phyloP scores from a whole-genome alignment of 2,329 filamentous ascomycete species.

The Cytospora schulzeri region DNA sequence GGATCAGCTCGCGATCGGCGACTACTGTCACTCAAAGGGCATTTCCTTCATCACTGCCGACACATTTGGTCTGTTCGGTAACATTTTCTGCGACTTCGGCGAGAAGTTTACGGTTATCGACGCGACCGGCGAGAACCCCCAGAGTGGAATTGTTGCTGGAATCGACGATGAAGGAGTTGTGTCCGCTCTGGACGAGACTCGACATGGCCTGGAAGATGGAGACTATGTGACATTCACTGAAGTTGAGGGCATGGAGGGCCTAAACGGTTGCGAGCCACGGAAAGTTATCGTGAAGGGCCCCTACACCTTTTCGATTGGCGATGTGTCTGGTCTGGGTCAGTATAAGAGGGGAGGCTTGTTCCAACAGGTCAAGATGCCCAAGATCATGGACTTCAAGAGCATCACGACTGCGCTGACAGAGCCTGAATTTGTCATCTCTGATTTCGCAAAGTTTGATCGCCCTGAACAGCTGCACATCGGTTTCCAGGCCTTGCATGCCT shows the following conservation, averaged over 20 bases:
- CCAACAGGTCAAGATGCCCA: conserved; percentile 98
- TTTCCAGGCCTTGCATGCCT: conserved; percentile 89
- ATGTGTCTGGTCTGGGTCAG: conserved; percentile 82
- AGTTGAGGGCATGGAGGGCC: conserved; percentile 83
- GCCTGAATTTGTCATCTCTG: conserved; percentile 87
- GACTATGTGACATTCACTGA: conserved; percentile 96
- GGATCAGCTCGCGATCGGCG: conserved; percentile 80
- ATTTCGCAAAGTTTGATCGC: conserved; percentile 97
- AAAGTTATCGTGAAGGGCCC: conserved; percentile 94
- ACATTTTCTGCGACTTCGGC: conserved; percentile 96
- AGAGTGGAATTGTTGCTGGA: conserved; percentile 84
- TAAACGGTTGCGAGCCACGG: conserved; percentile 82
- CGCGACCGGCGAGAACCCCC: conserved; percentile 83
- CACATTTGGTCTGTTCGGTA: conserved; percentile 91
- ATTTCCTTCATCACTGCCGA: conserved; percentile 89
- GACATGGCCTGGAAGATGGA: conserved; percentile 93
- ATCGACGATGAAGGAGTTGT: conserved; percentile 91
- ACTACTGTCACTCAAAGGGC: conserved; percentile 91
- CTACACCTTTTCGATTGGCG: conserved; percentile 96
- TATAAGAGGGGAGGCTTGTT: conserved; percentile 90
- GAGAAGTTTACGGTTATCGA: conserved; percentile 91
- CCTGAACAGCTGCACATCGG: conserved; percentile 90
- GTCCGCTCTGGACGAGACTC: conserved; percentile 89
- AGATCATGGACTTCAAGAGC: conserved; percentile 84
- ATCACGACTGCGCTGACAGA: conserved; percentile 78